These are phyloP conservation scores for Suhomyces prunicola DNA, from an alignment of 805 yeast species.

Conservation along the genomic window DNA sequence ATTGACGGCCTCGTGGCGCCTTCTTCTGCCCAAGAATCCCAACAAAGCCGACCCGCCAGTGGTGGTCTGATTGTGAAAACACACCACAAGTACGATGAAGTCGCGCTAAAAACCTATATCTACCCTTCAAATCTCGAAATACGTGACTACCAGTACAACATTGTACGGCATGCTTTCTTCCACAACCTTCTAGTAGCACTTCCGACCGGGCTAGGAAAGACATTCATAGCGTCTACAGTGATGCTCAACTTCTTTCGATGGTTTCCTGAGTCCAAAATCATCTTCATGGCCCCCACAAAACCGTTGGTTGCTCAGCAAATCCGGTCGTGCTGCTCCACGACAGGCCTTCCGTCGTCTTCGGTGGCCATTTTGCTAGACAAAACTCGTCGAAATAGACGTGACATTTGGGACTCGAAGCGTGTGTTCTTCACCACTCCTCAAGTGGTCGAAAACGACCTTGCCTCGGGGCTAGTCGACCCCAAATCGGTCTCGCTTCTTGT, in stretches of 20 bases:
- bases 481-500: slow-evolving; percentile 71
- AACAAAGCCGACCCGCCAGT: background rate
- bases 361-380: slow-evolving; percentile 77
- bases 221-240: slow-evolving; percentile 91
- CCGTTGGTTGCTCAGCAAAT: slow-evolving; percentile 97
- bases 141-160: slow-evolving; percentile 85
- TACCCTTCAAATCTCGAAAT: slow-evolving; percentile 85
- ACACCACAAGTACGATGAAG: slow-evolving; percentile 7
- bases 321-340: slow-evolving; percentile 82
- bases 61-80: slow-evolving; percentile 3
- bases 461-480: slow-evolving; percentile 73
- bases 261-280: slow-evolving; percentile 74
- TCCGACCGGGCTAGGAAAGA: slow-evolving; percentile 97
- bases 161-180: slow-evolving; percentile 68
- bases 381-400: slow-evolving; percentile 55
- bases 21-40: background rate
- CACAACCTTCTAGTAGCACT: slow-evolving; percentile 81
- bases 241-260: slow-evolving; percentile 88
- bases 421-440: slow-evolving; percentile 96
- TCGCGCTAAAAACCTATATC: slow-evolving; percentile 42
- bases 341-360: slow-evolving; percentile 74
- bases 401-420: slow-evolving; percentile 72
- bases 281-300: slow-evolving; percentile 95
- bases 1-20: background rate
- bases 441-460: slow-evolving; percentile 86